Base-by-base conservation (phyloP, 371 early-diverging fungal genomes). In the Gilbertella persicaria region DNA sequence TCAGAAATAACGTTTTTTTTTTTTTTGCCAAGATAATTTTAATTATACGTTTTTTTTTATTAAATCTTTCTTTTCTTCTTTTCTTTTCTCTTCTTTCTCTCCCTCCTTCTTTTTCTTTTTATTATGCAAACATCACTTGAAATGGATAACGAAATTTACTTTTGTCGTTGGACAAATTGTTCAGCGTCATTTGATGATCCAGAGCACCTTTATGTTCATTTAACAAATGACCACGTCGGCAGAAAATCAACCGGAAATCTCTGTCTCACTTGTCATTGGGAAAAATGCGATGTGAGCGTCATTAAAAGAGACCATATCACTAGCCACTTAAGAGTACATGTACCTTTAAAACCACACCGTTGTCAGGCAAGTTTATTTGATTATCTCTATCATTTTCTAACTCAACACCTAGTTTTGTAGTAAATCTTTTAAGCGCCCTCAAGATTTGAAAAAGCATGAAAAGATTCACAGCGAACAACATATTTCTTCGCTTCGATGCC, bases 241-340 rank as follows among this genome's bases (percentile, higher is more conserved):
- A 80, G 95, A 58, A 93, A 93, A 64, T 79, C 88, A 3, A 87
- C 88, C 17, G 85, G 90, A 61, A 95, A 93, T 66, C 79, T 96
- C 24, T 92, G 92, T 54, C 80, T 96, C 19, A 79, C 77, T 40
- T 97, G 97, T 68, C 82, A 83, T 48, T 97, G 96, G 96, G 87
- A 86, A 17, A 83, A 78, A 43, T 96, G 97, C 71, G 71, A 73
- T 30, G 82, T 86, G 26, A 71, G 75, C 21, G 85, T 88, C 17
- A 66, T 79, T 30, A 97, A 96, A 74, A 75, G 97, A 59, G 96
- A 97, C 73, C 97, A 97, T 66, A 89, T 96, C 53, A 95, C 95
- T 16, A 90, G 91, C 19, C 97, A 97, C 66, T 68, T 96, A 51
- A 78, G 94, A 55, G 90, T 93, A 19, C 97, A 97, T 67, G 85